Evolutionary conservation across 2,329 filamentous ascomycete species (phyloP), one percentile per base, ranked within the genome.

Genomic region (Diaporthe nobilis): DNA sequence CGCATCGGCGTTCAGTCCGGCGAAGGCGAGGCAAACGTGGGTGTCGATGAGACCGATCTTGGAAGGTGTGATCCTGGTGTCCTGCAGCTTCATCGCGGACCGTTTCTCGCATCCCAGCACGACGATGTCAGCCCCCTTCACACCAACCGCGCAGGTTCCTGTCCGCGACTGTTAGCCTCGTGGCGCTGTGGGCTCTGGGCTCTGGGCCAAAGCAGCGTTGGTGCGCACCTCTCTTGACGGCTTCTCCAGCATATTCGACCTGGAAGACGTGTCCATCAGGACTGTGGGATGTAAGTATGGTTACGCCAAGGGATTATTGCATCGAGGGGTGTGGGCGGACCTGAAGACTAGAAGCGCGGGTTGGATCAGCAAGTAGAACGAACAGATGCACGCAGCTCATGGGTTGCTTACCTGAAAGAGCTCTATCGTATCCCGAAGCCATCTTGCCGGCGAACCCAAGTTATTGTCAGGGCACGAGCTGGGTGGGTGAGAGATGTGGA

Each of bases 211-310:
- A 22, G 20, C 34, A 20, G 70, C 49, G 47, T 60, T 63, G 74
- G 44, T 63, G 81, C 84, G 76, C 88, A 97, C 96, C 97, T 95
- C 97, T 89, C 90, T 99, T 99, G 80, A 99, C 97, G 80, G 97
- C 97, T 88, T 99, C 97, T 80, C 98, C 94, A 74, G 97, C 97
- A 91, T 99, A 99, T 90, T 99, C 97, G 83, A 99, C 97, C 87
- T 99, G 97, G 88, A 99, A 99, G 82, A 99, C 97, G 89, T 99
- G 97, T 87, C 97, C 97, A 88, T 99, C 97, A 83, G 97, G 97
- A 91, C 96, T 98, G 83, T 67, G 75, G 31, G 44, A 37, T 55
- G 72, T 76, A n/a, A 77, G 72, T 74, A 61, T 39, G 22, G 10
- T 3, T 39, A 9, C 25, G 22, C 53, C n/a, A 55, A 51, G 37